Evolutionary conservation across 2,329 filamentous ascomycete genomes (phyloP).

Genomic region (Ceratocystis colombiana): DNA sequence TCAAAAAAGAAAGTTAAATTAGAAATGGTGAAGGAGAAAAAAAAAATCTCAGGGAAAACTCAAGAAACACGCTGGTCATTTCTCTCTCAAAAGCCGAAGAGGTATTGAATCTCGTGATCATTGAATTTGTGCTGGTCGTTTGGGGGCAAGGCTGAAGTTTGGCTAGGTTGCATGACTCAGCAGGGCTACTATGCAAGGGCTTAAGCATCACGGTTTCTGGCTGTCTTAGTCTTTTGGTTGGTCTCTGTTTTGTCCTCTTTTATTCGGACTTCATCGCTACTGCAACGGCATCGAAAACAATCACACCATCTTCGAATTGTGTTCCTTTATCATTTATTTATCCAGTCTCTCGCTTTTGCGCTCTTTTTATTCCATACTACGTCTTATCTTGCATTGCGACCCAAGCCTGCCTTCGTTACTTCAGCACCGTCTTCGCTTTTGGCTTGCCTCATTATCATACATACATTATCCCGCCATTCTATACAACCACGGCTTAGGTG

Average conservation of each 20-base stretch:
- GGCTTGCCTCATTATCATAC: not conserved
- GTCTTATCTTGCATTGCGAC: not conserved
- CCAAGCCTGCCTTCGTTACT: not conserved
- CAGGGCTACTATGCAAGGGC: not conserved
- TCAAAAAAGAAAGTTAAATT: not conserved
- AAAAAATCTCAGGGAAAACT: not conserved
- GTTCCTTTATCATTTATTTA: slow-evolving; percentile 4
- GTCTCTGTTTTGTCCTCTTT: not conserved
- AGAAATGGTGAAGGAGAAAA: not conserved
- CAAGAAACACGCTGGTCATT: not conserved
- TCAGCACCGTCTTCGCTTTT: not conserved
- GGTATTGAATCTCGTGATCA: not conserved
- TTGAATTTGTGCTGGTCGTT: not conserved
- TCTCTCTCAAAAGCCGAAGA: not conserved
- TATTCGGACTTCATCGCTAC: not conserved
- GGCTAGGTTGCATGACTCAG: slow-evolving; percentile 7
- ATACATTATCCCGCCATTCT: not conserved
- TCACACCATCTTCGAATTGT: not conserved
- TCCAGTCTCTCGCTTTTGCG: not conserved
- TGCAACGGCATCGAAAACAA: not conserved
- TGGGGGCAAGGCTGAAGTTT: not conserved
- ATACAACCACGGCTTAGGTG: not conserved
- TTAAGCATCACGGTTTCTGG: not conserved
- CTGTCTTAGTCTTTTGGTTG: not conserved
- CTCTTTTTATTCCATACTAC: not conserved